These are phyloP conservation scores for Candida boidinii DNA, from an alignment of 805 yeast genomes.

Conservation along the genomic window DNA sequence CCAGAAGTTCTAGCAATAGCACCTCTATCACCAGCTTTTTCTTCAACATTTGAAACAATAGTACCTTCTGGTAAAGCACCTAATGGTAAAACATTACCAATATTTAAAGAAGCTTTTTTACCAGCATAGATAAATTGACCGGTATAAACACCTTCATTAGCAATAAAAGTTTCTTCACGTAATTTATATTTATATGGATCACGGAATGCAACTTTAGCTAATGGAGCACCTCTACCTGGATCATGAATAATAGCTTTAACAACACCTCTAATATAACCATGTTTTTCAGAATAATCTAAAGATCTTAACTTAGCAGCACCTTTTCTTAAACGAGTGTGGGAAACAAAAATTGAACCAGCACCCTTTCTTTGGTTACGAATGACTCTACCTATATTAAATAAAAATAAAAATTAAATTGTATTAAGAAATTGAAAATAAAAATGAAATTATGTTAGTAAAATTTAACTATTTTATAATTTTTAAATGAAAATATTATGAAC, in stretches of 20 bases:
- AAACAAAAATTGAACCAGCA: conserved; percentile 99
- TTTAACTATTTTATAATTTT: too few species aligned
- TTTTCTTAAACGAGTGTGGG: conserved; percentile 99
- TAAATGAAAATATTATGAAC: too few species aligned
- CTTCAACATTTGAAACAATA: conserved; percentile 96
- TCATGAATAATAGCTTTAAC: conserved; percentile 98
- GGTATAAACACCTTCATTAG: conserved; percentile 99
- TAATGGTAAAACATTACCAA: conserved; percentile 95
- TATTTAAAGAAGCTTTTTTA: conserved; percentile 93
- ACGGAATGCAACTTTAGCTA: conserved; percentile 98
- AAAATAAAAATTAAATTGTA: too few species aligned
- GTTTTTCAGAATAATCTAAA: conserved; percentile 98
- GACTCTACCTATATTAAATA: conserved; percentile 85
- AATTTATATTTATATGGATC: conserved; percentile 98
- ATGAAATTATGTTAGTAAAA: too few species aligned
- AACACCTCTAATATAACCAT: conserved; percentile 99
- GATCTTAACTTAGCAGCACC: conserved; percentile 99
- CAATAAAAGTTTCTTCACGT: conserved; percentile 98
- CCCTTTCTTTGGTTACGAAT: conserved; percentile 99
- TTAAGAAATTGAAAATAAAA: too few species aligned
- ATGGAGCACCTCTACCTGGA: conserved; percentile 99
- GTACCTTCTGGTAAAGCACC: conserved; percentile 99
- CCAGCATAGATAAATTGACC: conserved; percentile 99
- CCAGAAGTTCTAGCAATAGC: conserved; percentile 99
- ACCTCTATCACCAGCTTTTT: conserved; percentile 99